These are phyloP conservation scores for Pyrus betulifolia DNA, from an alignment of 306 rosid genomes.

Conservation along the genomic window DNA sequence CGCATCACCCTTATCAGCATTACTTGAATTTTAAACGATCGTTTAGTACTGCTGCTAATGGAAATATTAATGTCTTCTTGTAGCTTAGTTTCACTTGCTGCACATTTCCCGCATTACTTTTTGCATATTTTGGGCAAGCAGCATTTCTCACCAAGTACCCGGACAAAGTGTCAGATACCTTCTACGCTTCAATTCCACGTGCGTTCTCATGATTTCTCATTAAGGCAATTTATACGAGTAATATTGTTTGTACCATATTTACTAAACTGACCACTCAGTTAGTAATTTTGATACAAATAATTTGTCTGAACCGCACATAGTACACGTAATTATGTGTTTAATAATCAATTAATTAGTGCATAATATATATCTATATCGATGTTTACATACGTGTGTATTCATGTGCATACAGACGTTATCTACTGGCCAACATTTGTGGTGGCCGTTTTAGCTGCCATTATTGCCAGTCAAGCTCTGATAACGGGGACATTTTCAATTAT, in stretches of 20 bases:
- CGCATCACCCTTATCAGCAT: too few relatives aligned
- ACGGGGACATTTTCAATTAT: conserved; percentile 77
- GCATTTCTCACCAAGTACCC: conserved; percentile 56
- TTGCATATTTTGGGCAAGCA: conserved; percentile 45
- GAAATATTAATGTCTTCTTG: not conserved
- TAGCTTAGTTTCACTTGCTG: conserved; percentile 52
- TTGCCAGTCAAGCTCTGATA: conserved; percentile 85
- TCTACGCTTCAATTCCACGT: conserved; percentile 49
- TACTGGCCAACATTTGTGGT: conserved; percentile 83
- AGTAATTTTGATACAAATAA: too few relatives aligned
- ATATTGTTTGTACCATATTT: too few relatives aligned
- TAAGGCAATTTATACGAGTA: not conserved
- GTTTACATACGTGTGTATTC: not conserved
- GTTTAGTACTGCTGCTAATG: too few relatives aligned
- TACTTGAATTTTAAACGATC: too few relatives aligned
- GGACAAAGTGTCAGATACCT: conserved; percentile 17
- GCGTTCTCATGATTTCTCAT: not conserved
- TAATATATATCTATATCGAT: too few relatives aligned
- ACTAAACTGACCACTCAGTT: too few relatives aligned
- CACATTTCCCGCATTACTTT: conserved; percentile 33
- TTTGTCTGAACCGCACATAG: too few relatives aligned
- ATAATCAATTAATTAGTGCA: too few relatives aligned
- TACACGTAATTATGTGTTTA: too few relatives aligned
- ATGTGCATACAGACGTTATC: conserved; percentile 20
- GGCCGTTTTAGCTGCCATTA: conserved; percentile 67